Evolutionary conservation across 331 rosid genomes (phyloP).

Genomic region (Saraca asoca): DNA sequence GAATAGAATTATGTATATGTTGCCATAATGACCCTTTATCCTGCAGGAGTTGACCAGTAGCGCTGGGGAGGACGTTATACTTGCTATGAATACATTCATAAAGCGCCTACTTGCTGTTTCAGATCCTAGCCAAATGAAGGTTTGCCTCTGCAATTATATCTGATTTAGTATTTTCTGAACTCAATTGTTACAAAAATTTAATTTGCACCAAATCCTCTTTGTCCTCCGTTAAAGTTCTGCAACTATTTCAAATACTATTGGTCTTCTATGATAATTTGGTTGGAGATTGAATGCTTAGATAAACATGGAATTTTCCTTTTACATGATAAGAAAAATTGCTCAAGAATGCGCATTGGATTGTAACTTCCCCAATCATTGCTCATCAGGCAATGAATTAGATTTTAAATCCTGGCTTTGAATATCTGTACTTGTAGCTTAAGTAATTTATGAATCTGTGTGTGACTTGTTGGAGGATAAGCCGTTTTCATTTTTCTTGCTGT

Average conservation of each 20-base stretch:
- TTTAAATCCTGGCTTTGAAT: slow-evolving; percentile 14
- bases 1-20: neutral
- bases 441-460: slow-evolving; percentile 1
- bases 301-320: neutral
- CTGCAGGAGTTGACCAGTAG: slow-evolving; percentile 84
- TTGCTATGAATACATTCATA: slow-evolving; percentile 95
- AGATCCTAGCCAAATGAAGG: slow-evolving; percentile 92
- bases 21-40: slow-evolving; percentile 19
- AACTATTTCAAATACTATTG: slow-evolving; percentile 13
- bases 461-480: slow-evolving; percentile 3
- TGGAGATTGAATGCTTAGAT: neutral
- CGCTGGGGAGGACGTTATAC: slow-evolving; percentile 93
- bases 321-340: slow-evolving; percentile 10
- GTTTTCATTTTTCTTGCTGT: slow-evolving; percentile 5
- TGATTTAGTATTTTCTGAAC: neutral
- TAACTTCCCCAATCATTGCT: neutral
- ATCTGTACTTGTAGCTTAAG: slow-evolving; percentile 21
- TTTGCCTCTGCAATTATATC: slow-evolving; percentile 38
- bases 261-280: neutral
- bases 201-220: neutral
- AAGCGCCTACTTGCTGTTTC: slow-evolving; percentile 92
- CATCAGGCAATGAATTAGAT: neutral
- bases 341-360: neutral
- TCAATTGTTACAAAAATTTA: no score
- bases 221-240: neutral